Conservation (phyloP, 2,329 filamentous ascomycete genomes). For the Colletotrichum agaves region DNA sequence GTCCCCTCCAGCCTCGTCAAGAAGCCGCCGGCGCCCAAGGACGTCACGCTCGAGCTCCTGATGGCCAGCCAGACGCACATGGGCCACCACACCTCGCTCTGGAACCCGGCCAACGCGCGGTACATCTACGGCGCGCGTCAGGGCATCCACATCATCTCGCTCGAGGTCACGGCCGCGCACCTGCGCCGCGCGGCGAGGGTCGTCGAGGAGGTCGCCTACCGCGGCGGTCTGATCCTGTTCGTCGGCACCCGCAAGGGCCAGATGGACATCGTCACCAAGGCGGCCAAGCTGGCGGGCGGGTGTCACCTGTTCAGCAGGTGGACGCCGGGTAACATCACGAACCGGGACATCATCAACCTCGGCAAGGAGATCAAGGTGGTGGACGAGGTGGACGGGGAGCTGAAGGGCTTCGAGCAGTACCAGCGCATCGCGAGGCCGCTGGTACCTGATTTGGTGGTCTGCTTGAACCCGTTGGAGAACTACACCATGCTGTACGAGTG, state of each 20-base stretch:
- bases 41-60: constrained; percentile 90
- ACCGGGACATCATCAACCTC: constrained; percentile 88
- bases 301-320: constrained; percentile 94
- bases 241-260: constrained; percentile 89
- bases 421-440: constrained; percentile 72
- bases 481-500: constrained; percentile 92
- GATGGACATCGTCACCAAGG: constrained; percentile 81
- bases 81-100: constrained; percentile 89
- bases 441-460: constrained; percentile 90
- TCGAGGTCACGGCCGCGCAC: constrained; percentile 89
- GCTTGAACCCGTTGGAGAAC: constrained; percentile 93
- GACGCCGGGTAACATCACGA: constrained; percentile 92
- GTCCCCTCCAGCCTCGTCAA: constrained; percentile 72
- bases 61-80: constrained; percentile 89
- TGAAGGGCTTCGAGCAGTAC: constrained; percentile 73
- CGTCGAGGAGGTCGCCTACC: constrained; percentile 84
- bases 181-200: constrained; percentile 93
- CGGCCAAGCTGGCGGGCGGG: constrained; percentile 79
- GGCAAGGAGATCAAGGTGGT: constrained; percentile 78
- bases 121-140: constrained; percentile 94
- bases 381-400: constrained; percentile 74
- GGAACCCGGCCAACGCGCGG: constrained; percentile 93
- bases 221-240: constrained; percentile 88
- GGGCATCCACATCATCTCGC: constrained; percentile 90
- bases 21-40: constrained; percentile 79